These are phyloP conservation scores for Sporothrix globosa DNA, from an alignment of 2,329 filamentous ascomycete genomes.

Conservation along the genomic window DNA sequence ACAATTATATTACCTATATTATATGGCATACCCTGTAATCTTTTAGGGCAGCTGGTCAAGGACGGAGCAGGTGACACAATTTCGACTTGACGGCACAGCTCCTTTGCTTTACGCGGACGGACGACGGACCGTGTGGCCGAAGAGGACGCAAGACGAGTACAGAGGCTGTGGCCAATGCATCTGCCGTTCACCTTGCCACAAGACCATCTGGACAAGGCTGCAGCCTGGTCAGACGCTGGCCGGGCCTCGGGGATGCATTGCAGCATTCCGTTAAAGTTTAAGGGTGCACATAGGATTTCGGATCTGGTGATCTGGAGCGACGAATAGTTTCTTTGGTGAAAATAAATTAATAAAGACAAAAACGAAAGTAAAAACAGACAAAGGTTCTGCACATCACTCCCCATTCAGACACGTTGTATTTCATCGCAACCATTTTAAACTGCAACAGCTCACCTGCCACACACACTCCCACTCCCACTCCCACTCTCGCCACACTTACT, in stretches of 20 bases:
- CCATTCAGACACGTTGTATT: not conserved
- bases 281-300: no score
- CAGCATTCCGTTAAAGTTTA: not conserved
- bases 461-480: not conserved
- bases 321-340: no score
- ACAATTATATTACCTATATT: no score
- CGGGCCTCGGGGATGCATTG: not conserved
- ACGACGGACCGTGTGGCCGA: slow-evolving; percentile 4
- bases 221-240: slow-evolving; percentile 7
- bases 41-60: not conserved
- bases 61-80: slow-evolving; percentile 5
- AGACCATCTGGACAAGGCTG: not conserved
- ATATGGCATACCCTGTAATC: not conserved
- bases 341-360: no score
- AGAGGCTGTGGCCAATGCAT: not conserved
- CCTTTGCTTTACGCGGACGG: not conserved
- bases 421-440: not conserved
- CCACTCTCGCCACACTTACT: not conserved
- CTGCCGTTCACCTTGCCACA: not conserved
- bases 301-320: not conserved
- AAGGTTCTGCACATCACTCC: not conserved
- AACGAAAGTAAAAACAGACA: not conserved
- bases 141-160: not conserved
- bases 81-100: not conserved
- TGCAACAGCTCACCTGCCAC: not conserved